Conservation (phyloP, 306 rosid genomes). For the Gleditsia sinensis region DNA sequence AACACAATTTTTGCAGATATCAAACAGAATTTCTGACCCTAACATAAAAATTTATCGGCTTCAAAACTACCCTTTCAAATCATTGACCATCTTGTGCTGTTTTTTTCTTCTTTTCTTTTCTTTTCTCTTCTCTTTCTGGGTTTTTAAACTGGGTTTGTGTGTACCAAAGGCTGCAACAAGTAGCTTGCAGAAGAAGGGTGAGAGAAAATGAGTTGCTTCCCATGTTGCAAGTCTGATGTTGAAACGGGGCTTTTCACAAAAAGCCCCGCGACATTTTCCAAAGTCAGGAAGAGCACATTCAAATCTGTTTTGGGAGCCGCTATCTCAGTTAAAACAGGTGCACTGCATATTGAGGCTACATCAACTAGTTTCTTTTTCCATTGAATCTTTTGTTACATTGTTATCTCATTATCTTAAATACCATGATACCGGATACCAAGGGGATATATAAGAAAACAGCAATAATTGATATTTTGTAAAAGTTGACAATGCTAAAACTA, state of each 20-base stretch:
- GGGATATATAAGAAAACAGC: too few species aligned
- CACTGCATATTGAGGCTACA: too few species aligned
- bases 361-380: too few species aligned
- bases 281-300: slow-evolving; percentile 36
- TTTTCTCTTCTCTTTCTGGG: too few species aligned
- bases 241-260: not conserved
- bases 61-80: not conserved
- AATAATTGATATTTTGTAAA: too few species aligned
- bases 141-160: too few species aligned
- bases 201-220: slow-evolving; percentile 43
- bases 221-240: slow-evolving; percentile 38
- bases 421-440: too few species aligned
- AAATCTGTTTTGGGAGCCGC: slow-evolving; percentile 45
- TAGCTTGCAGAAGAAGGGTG: not conserved
- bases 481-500: too few species aligned
- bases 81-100: not conserved
- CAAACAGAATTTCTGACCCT: not conserved
- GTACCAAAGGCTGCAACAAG: too few species aligned
- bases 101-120: too few species aligned
- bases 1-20: not conserved
- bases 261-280: not conserved
- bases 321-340: slow-evolving; percentile 56
- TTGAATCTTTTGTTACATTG: too few species aligned
- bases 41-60: not conserved
- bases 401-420: too few species aligned